Percentiles rank a stretch among this genome's conserved stretches.
Evolutionary conservation across 1,139 yeast genomes (phyloP).

Genomic region (Pichia sp.): DNA sequence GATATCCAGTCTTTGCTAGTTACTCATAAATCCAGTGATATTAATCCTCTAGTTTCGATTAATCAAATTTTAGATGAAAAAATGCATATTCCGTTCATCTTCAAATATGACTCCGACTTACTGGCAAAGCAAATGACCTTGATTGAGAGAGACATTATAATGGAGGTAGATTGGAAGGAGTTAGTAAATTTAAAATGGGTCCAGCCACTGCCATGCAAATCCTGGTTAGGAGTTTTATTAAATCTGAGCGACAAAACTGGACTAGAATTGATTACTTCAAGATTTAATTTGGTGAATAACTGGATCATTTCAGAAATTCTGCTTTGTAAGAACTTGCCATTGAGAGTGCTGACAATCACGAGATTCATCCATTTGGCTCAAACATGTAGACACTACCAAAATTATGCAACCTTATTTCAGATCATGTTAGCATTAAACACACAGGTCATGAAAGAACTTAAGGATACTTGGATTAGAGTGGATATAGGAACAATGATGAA

Average conservation of each 20-base stretch:
- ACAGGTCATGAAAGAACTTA: constrained; percentile 50
- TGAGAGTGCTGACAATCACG: constrained; percentile 61
- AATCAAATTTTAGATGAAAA: constrained; percentile 32
- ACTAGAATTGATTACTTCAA: constrained; percentile 72
- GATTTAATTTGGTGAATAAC: constrained; percentile 83
- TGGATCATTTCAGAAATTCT: constrained; percentile 90
- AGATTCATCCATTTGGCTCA: constrained; percentile 83
- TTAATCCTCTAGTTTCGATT: constrained; percentile 18
- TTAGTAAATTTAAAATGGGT: constrained; percentile 73
- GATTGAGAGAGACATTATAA: constrained; percentile 75
- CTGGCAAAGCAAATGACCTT: constrained; percentile 77
- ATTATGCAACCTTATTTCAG: constrained; percentile 83
- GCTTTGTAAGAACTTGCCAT: constrained; percentile 49
- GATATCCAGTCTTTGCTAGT: constrained; percentile 21
- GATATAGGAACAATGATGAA: constrained; percentile 36
- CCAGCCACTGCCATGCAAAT: constrained; percentile 61
- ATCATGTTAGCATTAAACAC: constrained; percentile 78
- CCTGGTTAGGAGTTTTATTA: constrained; percentile 77
- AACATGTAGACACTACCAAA: constrained; percentile 61
- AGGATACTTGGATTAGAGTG: constrained; percentile 68
- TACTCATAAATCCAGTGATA: constrained; percentile 14
- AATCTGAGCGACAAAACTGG: constrained; percentile 42
- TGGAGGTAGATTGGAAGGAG: constrained; percentile 90
- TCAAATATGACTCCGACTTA: constrained; percentile 56
- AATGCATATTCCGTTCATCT: constrained; percentile 69